A percentile compares a stretch with the other conserved stretches of the same genome.
Evolutionary conservation across 2,329 filamentous ascomycete genomes (phyloP).

Genomic region (Cordyceps javanica): DNA sequence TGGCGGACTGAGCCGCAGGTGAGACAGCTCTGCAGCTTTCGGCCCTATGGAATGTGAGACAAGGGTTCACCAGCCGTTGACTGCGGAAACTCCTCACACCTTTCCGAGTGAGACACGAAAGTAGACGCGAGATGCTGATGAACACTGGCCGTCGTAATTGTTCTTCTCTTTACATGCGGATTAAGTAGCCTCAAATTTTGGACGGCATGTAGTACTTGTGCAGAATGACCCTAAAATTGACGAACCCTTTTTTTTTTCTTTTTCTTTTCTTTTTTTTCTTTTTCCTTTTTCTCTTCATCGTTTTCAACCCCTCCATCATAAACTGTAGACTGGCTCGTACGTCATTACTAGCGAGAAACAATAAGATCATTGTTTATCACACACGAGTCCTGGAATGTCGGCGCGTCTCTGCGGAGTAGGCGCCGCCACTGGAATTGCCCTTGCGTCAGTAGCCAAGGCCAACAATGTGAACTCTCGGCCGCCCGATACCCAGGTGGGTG

Average conservation of each 20-base stretch:
- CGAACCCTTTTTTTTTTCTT: no score
- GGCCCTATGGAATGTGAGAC: slow-evolving; percentile 18
- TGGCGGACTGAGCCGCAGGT: background rate
- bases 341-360: background rate
- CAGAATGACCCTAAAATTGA: no score
- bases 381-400: background rate
- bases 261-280: no score
- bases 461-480: no score
- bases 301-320: no score
- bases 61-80: background rate
- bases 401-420: no score
- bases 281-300: no score
- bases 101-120: background rate
- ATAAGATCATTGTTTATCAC: background rate
- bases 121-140: background rate
- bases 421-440: background rate
- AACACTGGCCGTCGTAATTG: no score
- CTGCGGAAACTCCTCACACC: background rate
- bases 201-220: no score
- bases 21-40: background rate
- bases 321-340: background rate
- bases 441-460: background rate
- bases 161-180: no score
- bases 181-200: no score
- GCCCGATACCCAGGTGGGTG: no score